Evolutionary conservation across 805 yeast species (phyloP), one percentile per base, ranked within the genome.

Genomic region (Zygosaccharomyces gambellarensis): DNA sequence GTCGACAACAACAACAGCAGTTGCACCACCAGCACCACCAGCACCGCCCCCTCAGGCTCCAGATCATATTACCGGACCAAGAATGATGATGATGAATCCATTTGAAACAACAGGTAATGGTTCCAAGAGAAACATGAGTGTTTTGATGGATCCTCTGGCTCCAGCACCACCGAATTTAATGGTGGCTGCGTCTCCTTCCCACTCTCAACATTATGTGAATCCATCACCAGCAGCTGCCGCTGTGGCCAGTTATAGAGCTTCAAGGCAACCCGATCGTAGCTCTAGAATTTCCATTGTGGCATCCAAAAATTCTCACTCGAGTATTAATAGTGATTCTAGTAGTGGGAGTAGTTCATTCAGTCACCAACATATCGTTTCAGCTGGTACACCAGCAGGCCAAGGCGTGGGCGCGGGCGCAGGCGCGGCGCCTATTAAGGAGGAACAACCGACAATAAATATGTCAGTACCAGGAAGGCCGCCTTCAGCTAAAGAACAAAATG

Each of bases 41-140:
- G 36, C 51, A 1, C 22, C 54, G 5, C 48, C 45, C n/a, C 42
- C 32, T 25, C 39, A 49, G 3, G 30, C 53, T 14, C 42, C 52
- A 28, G 51, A 48, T 12, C 46, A 50, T 39, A 48, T 48, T 11
- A 38, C 57, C 10, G 52, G 52, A 11, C 51, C 48, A 8, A 32
- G 55, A 23, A 52, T 52, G 50, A 48, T 50, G 45, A 60, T 52
- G 63, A 50, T 57, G 55, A 59, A 56, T 39, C 62, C 65, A 10
- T 62, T 56, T 46, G 64, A 51, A 34, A 43, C 49, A 36, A 49
- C 47, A 6, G 51, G 56, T 19, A 52, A 52, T 28, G 51, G 55
- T 10, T 47, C 56, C 3, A 59, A 57, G 41, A 59, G 64, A 34
- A 60, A 59, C 32, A 59, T 55, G 59, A 61, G 63, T 39, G 57